Conservation (phyloP, 768 basidiomycete genomes). For the Macrolepiota albuminosa region DNA sequence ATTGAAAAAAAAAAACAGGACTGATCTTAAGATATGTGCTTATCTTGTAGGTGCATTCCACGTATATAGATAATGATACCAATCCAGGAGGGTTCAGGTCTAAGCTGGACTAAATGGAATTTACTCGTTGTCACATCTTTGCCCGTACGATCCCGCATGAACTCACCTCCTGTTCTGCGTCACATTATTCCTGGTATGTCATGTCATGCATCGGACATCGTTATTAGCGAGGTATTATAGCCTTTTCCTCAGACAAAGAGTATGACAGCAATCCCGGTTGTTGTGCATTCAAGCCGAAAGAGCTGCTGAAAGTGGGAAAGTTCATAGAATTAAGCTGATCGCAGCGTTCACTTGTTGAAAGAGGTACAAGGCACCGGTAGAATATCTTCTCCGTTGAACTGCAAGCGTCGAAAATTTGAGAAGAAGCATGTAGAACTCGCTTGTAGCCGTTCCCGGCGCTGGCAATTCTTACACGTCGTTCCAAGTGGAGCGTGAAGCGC, state of each 20-base stretch:
- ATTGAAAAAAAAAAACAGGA: not conserved
- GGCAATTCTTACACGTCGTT: not conserved
- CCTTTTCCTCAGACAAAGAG: too few relatives aligned
- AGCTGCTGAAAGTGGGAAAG: not conserved
- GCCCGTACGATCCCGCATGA: not conserved
- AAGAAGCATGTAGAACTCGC: not conserved
- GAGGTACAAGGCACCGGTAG: not conserved
- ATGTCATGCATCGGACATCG: not conserved
- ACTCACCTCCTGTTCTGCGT: not conserved
- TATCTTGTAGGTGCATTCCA: not conserved
- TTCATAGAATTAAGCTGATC: not conserved
- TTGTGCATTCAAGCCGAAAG: not conserved
- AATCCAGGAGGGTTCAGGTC: not conserved
- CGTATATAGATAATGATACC: not conserved
- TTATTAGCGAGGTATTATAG: not conserved
- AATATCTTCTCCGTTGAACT: not conserved
- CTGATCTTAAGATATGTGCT: not conserved
- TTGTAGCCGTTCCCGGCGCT: not conserved
- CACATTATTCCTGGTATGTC: not conserved
- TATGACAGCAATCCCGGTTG: not conserved
- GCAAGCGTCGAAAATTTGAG: not conserved
- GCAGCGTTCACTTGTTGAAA: not conserved
- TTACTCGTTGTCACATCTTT: not conserved
- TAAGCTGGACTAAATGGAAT: not conserved
- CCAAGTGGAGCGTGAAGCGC: not conserved